Base-by-base conservation (phyloP, 83 land plant species). In the Picea engelmannii region DNA sequence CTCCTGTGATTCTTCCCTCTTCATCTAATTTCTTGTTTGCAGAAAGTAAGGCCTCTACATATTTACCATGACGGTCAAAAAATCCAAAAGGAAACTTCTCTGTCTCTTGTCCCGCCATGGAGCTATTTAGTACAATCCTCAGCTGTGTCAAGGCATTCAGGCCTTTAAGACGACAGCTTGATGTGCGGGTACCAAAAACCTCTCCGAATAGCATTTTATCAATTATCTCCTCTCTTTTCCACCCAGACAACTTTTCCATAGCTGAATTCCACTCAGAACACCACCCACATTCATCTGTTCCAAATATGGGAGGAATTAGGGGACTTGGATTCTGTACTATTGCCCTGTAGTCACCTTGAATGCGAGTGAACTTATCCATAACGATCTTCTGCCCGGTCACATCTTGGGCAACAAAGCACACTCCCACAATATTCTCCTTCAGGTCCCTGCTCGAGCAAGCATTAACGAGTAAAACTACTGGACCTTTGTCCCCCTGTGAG, bases 181-280 rank as follows among this genome's bases (percentile, higher is more conserved):
- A 81, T 24, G 13, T 80, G 21, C 83, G 85, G 15, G 74, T 84
- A 15, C 95, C 95, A 78, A 93, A 93, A 35, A 93, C 91, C 85
- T 93, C 95, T 12, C 92, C 95, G 12, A 93, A 25, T 18, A 93
- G 90, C 92, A 91, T 91, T 81, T 91, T 93, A 66, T 90, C 90
- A 13, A 91, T 83, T 9, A 90, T 89, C 42, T 93, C 92, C 20
- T 88, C 89, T 49, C 89, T 78, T 24, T 70, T 62, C 89, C 92
- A 93, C 18, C 95, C 94, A n/a, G 92, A 82, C 58, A 93, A 66
- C 80, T 88, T 91, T 64, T 58, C 76, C 95, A 93, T 93, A 47
- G 95, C 95, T 4, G 90, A 52, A 78, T 93, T 93, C 95, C 95
- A 93, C 71, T 93, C 95, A 73, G 88, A 85, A 79, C 95, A 93